Percentiles rank a stretch among this genome's conserved stretches.
Evolutionary conservation across 352 stramenopile genomes (phyloP).

Genomic region (Hyaloperonospora arabidopsidis): DNA sequence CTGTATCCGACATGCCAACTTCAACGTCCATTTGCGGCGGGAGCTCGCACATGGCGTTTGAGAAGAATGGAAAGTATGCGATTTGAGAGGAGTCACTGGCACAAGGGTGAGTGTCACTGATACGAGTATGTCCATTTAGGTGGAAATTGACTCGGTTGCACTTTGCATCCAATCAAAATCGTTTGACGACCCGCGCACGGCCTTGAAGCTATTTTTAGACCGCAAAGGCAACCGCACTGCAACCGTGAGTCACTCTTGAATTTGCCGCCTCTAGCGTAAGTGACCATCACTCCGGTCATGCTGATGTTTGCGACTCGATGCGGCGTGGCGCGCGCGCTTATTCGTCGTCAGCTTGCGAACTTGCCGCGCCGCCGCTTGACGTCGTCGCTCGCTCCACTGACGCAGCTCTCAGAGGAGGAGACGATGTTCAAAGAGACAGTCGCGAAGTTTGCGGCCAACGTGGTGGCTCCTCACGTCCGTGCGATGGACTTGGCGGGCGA

Average conservation of each 20-base stretch:
- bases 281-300: constrained; percentile 2
- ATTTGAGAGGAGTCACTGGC: background rate
- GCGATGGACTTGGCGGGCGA: constrained; percentile 89
- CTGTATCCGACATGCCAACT: constrained; percentile 15
- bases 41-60: background rate
- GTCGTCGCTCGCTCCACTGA: constrained; percentile 37
- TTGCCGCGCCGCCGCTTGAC: constrained; percentile 9
- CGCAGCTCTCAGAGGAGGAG: constrained; percentile 56
- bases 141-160: too few relatives aligned
- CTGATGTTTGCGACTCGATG: constrained; percentile 1
- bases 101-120: background rate
- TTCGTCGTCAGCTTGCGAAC: background rate
- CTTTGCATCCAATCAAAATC: constrained; percentile 20
- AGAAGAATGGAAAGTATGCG: background rate
- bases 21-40: constrained; percentile 28
- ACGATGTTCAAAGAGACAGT: constrained; percentile 71
- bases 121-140: too few relatives aligned
- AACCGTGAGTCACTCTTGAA: constrained; percentile 9
- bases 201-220: background rate
- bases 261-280: constrained; percentile 10
- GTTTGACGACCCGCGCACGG: constrained; percentile 13
- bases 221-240: background rate
- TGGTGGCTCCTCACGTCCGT: constrained; percentile 82
- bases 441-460: constrained; percentile 76
- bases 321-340: constrained; percentile 1